Base-by-base conservation (phyloP, 306 rosid species). In the Vigna nakashimae region DNA sequence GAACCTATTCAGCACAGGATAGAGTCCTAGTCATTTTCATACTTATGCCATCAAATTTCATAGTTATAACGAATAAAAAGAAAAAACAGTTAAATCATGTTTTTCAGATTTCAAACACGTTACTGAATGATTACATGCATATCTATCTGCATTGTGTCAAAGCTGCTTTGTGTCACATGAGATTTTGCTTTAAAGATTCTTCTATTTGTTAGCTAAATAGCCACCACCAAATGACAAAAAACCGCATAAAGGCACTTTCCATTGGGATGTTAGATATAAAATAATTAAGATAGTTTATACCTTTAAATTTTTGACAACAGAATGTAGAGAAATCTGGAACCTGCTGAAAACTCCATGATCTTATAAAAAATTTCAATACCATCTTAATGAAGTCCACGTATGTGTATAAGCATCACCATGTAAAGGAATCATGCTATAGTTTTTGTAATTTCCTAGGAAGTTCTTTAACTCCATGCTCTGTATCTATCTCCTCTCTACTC, bases 11-110 rank as follows among this genome's bases (percentile, higher is more conserved):
- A 16, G 13, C 71, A 24, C 46, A 24, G 13, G 80, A 65, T 76
- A 76, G 30, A 71, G 50, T 56, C 80, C 58, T 58, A 42, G 77
- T 77, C 80, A 40, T 46, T 30, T 62, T 80, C 69, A 57, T 3
- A 5, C 16, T 24, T 24, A 24, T 32, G 22, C 16, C 0, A 53
- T 30, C 32, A 5, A 65, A 30, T 55, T 40, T 26, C 24, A 38
- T 26, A 2, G n/a, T 45, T 10, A 15, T 9, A 24, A 49, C 48
- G 6, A 24, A 9, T 28, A 11, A 51, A 51, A 40, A 65, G 8
- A 4, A 26, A 14, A 14, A 30, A 0, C 3, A 1, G 12, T 3
- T 15, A 16, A 7, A 36, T 63, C 13, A 16, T n/a, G 17, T 7
- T 9, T 63, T 64, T 34, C n/a, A 26, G 20, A 63, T 2, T 3